Evolutionary conservation across 2,329 filamentous ascomycete genomes (phyloP), one percentile per base, ranked within the genome.

Genomic region (Aspergillus amoenus): DNA sequence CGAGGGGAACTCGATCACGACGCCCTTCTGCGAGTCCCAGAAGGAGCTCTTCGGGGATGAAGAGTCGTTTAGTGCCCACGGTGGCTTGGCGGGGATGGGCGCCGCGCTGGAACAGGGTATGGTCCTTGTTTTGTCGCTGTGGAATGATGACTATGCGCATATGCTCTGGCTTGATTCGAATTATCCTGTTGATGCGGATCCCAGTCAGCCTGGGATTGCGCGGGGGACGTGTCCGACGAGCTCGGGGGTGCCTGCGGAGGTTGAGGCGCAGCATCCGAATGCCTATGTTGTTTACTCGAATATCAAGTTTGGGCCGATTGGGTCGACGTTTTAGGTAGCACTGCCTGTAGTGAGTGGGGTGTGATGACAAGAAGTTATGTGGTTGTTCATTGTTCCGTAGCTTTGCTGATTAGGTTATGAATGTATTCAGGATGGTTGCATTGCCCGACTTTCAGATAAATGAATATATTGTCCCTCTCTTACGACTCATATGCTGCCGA

Each of bases 141-240:
- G 84, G 84, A 84, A 88, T 68, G 87, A 90, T 75, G 82, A 89
- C 74, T 73, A 82, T 58, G 76, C 83, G 67, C 81, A 87, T 76
- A 90, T 91, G 87, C 82, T 88, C 67, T 91, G 88, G 88, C 82
- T 91, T 66, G 88, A 91, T 78, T 84, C 82, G 59, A 82, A 77
- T 70, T 88, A 83, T 78, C 87, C 87, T 48, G 76, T 78, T 59
- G 67, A 70, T 56, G 72, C 65, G 37, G 69, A 74, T 60, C 66
- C 75, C 30, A 78, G 76, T 52, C 62, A 59, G 2, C 77, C 77
- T 30, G 84, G 85, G 63, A 72, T 77, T 56, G 74, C 75, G 42
- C 82, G 85, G 66, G 85, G 85, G 54, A 74, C 76, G 37, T 88
- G 85, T 71, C 56, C 78, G 49, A 79, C 76, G 46, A 74, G 69